These are phyloP conservation scores for Clarireedia hainanense DNA, from an alignment of 2,329 filamentous ascomycete genomes.

Conservation along the genomic window DNA sequence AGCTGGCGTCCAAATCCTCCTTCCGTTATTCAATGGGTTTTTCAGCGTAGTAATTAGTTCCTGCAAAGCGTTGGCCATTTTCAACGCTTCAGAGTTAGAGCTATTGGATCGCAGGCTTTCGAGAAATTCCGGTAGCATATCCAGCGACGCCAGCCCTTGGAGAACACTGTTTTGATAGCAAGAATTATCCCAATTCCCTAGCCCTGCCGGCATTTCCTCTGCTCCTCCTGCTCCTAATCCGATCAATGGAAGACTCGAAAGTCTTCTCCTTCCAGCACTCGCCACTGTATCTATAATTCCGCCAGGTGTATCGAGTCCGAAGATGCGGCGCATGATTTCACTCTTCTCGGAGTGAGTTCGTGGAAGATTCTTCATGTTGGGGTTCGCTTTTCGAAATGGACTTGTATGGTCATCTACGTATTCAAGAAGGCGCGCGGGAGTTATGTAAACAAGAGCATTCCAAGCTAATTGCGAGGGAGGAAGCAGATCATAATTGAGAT, in stretches of 20 bases:
- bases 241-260: constrained; percentile 38
- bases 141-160: constrained; percentile 72
- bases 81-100: constrained; percentile 18
- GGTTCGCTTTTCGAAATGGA: constrained; percentile 40
- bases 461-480: constrained; percentile 45
- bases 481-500: constrained; percentile 31
- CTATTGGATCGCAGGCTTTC: constrained; percentile 33
- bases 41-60: constrained; percentile 65
- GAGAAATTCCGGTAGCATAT: constrained; percentile 61
- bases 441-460: constrained; percentile 50
- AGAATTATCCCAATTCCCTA: constrained; percentile 90
- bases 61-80: constrained; percentile 31
- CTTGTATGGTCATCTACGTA: constrained; percentile 39
- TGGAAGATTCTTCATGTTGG: constrained; percentile 29
- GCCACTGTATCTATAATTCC: constrained; percentile 50
- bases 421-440: constrained; percentile 50
- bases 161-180: constrained; percentile 98
- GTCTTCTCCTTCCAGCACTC: constrained; percentile 47
- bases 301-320: constrained; percentile 48
- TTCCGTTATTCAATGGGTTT: constrained; percentile 61
- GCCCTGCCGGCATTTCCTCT: constrained; percentile 49
- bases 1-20: constrained; percentile 71
- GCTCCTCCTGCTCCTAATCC: constrained; percentile 29
- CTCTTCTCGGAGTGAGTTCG: constrained; percentile 52
- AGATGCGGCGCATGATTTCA: constrained; percentile 53